Percentiles rank a stretch among this genome's conserved stretches.
These are phyloP conservation scores for Parathielavia hyrcaniae DNA, from an alignment of 495 filamentous ascomycete genomes.

Conservation along the genomic window DNA sequence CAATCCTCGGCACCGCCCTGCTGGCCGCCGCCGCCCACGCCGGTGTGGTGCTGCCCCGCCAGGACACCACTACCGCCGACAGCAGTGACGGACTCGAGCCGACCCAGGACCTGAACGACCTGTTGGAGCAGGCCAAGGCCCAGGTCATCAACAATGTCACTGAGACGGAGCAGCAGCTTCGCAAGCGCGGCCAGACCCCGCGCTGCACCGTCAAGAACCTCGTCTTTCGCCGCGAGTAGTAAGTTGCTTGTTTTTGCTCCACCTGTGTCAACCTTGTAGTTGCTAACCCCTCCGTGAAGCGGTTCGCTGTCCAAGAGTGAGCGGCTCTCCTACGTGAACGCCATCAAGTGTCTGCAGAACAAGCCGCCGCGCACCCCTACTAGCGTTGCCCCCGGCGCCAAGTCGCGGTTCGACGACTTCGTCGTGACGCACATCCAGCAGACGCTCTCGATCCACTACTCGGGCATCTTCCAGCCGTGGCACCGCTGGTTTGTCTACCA, in stretches of 20 bases:
- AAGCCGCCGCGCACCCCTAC: constrained; percentile 46
- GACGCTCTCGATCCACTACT: constrained; percentile 55
- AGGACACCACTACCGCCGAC: background rate
- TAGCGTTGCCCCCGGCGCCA: constrained; percentile 30
- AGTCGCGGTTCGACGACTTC: constrained; percentile 62
- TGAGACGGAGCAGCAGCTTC: constrained; percentile 6
- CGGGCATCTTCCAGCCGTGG: constrained; percentile 63
- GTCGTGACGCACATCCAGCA: constrained; percentile 61
- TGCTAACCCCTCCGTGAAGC: constrained; percentile 32
- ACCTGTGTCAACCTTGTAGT: background rate
- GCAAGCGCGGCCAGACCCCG: constrained; percentile 14
- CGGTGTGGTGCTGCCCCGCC: constrained; percentile 1
- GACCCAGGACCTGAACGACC: background rate
- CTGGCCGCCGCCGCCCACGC: constrained; percentile 9
- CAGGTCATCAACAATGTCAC: constrained; percentile 2
- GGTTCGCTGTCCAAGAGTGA: constrained; percentile 40
- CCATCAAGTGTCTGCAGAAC: constrained; percentile 57
- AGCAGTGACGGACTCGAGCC: background rate
- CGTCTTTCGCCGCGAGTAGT: constrained; percentile 23
- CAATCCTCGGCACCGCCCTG: constrained; percentile 11
- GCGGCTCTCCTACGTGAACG: constrained; percentile 53
- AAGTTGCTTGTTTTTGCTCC: constrained; percentile 1
- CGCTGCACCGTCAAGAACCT: constrained; percentile 15
- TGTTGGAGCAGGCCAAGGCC: constrained; percentile 14
- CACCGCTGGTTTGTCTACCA: constrained; percentile 60